phyloP scores from a whole-genome alignment of 257 asterid species.

The Orobanche coerulescens region DNA sequence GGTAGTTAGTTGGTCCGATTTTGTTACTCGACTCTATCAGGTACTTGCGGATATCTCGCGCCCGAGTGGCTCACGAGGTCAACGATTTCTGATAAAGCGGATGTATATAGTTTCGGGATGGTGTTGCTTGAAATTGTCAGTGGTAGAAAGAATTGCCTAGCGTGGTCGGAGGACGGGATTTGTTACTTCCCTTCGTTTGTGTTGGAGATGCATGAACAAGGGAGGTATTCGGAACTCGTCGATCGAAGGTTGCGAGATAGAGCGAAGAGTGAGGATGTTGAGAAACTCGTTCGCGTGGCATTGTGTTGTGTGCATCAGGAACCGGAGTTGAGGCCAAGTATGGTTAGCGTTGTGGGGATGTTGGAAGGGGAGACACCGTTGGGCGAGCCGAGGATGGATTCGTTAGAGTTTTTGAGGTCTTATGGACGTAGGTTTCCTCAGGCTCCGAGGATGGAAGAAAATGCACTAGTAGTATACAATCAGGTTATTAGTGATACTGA shows the following conservation, averaged over 20 bases:
- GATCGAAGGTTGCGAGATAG: constrained; percentile 46
- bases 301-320: constrained; percentile 76
- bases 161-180: constrained; percentile 18
- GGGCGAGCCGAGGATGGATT: constrained; percentile 38
- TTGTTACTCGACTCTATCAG: no score
- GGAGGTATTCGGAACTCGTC: constrained; percentile 55
- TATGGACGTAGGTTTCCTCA: constrained; percentile 52
- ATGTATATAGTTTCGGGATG: constrained; percentile 74
- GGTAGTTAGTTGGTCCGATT: no score
- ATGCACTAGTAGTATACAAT: constrained; percentile 5
- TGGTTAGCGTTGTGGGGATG: constrained; percentile 61
- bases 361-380: constrained; percentile 47
- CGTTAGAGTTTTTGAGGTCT: constrained; percentile 52
- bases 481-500: constrained; percentile 14
- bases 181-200: constrained; percentile 57
- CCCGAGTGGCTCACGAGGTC: constrained; percentile 85
- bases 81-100: constrained; percentile 63
- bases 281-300: constrained; percentile 54
- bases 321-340: constrained; percentile 56
- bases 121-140: constrained; percentile 63
- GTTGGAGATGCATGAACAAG: constrained; percentile 59
- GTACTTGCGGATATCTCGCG: constrained; percentile 70
- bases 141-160: constrained; percentile 52
- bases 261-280: constrained; percentile 44
- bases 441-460: constrained; percentile 29